Evolutionary conservation across 345 rosid genomes (phyloP), one percentile per base, ranked within the genome.

Genomic region (Noccaea bulbosa): DNA sequence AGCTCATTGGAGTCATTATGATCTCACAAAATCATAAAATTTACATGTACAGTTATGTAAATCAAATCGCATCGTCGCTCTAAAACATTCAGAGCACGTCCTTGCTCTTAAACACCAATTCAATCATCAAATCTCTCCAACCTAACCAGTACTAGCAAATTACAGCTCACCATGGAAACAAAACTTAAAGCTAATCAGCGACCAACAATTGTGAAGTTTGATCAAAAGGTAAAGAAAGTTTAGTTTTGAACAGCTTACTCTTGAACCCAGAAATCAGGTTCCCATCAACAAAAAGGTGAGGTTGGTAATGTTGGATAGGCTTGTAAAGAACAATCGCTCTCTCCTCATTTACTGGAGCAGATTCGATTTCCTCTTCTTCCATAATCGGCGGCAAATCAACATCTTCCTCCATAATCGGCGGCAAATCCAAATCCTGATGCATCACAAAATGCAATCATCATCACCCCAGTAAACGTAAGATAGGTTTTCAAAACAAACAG

Each of bases 351-450:
- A 27, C 80, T 5, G 80, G 58, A 32, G 14, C 27, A 33, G 61
- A 22, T 8, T 64, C 37, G 20, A 33, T 46, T 15, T 77, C 91
- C 30, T 83, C 92, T 59, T 83, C 95, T 67, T 84, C 93, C 61
- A 87, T 84, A 15, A 84, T 82, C 11, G 90, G 89, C 41, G 86
- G 83, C 58, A 87, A 70, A 59, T 81, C 88, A 38, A 38, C 91
- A 16, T 82, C 92, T 59, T 83, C 95, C 69, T 85, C 93, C 60
- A 87, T 84, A 15, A 84, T 83, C n/a, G 90, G 89, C 45, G 85
- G 84, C 59, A 87, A 70, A 59, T 81, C 87, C 47, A 65, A 81
- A 30, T 84, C 88, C 89, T 84, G 63, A 4, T 3, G 8, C 14
- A 62, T 8, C 20, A 1, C 14, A 60, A 38, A 20, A 46, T 1